phyloP scores from a whole-genome alignment of 805 yeast genomes.

The Grigorovia humatica region DNA sequence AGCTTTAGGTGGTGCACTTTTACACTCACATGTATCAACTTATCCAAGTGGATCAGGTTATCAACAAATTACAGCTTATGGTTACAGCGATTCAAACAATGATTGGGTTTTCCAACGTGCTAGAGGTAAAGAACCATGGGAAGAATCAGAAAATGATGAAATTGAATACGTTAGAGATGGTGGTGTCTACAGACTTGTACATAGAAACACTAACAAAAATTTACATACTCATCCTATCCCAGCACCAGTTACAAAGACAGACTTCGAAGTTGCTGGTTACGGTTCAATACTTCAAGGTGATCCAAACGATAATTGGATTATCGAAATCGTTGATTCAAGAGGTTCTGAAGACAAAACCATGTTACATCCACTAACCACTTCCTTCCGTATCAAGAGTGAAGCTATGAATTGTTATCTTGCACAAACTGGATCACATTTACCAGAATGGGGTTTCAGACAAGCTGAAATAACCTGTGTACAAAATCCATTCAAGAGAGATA shows the following conservation, averaged over 20 bases:
- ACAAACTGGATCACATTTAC: slow-evolving; percentile 56
- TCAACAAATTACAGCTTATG: slow-evolving; percentile 90
- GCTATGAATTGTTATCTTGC: slow-evolving; percentile 66
- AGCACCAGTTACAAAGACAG: slow-evolving; percentile 62
- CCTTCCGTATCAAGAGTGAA: slow-evolving; percentile 56
- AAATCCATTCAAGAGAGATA: slow-evolving; percentile 59
- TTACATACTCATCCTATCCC: slow-evolving; percentile 77
- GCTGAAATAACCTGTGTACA: slow-evolving; percentile 65
- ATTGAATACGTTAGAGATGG: slow-evolving; percentile 43
- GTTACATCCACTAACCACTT: slow-evolving; percentile 65
- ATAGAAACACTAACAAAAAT: slow-evolving; percentile 58
- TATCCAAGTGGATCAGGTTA: slow-evolving; percentile 93
- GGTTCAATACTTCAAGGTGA: slow-evolving; percentile 68
- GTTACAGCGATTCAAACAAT: slow-evolving; percentile 80
- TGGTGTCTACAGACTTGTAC: slow-evolving; percentile 60
- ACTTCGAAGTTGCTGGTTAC: slow-evolving; percentile 81
- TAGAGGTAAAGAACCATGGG: slow-evolving; percentile 31
- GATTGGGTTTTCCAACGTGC: slow-evolving; percentile 62
- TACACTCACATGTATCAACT: slow-evolving; percentile 80
- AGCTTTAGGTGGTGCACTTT: slow-evolving; percentile 63
- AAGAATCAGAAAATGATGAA: slow-evolving; percentile 15
- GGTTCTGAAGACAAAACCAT: slow-evolving; percentile 39
- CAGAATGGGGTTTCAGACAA: slow-evolving; percentile 84
- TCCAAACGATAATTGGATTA: slow-evolving; percentile 77
- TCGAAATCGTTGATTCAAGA: slow-evolving; percentile 63